phyloP scores from a whole-genome alignment of 768 basidiomycete genomes.

The Kwoniella sp. region DNA sequence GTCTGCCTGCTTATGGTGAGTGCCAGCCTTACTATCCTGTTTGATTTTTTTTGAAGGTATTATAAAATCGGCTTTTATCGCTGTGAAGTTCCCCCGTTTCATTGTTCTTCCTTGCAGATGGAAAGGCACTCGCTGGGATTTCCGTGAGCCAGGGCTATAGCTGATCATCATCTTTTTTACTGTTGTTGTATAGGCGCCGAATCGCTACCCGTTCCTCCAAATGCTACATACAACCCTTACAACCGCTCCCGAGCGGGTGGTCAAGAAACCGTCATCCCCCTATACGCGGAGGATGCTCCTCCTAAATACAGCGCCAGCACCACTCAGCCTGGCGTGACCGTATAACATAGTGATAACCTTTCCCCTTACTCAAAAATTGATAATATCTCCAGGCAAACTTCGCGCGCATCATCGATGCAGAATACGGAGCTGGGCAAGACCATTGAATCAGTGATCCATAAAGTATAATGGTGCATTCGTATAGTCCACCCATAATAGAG shows the following conservation, averaged over 20 bases:
- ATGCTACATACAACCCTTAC: constrained; percentile 10
- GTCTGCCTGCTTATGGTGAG: constrained; percentile 27
- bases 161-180: not conserved
- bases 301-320: constrained; percentile 10
- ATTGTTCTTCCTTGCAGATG: too few species aligned
- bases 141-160: not conserved
- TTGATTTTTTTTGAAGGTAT: not conserved
- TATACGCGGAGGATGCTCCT: constrained; percentile 3
- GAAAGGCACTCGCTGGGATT: too few species aligned
- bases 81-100: too few species aligned
- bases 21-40: not conserved
- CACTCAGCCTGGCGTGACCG: not conserved
- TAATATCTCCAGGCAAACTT: too few species aligned
- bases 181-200: constrained; percentile 3
- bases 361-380: too few species aligned
- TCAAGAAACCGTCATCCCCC: not conserved
- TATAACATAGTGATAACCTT: too few species aligned
- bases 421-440: too few species aligned
- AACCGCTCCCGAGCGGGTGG: not conserved
- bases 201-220: constrained; percentile 13
- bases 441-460: too few species aligned
- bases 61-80: not conserved
- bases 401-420: too few species aligned
- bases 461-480: too few species aligned
- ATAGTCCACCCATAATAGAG: too few species aligned